Evolutionary conservation across 352 stramenopile genomes (phyloP), one percentile per base, ranked within the genome.

Genomic region (Pythium scleroteichum): DNA sequence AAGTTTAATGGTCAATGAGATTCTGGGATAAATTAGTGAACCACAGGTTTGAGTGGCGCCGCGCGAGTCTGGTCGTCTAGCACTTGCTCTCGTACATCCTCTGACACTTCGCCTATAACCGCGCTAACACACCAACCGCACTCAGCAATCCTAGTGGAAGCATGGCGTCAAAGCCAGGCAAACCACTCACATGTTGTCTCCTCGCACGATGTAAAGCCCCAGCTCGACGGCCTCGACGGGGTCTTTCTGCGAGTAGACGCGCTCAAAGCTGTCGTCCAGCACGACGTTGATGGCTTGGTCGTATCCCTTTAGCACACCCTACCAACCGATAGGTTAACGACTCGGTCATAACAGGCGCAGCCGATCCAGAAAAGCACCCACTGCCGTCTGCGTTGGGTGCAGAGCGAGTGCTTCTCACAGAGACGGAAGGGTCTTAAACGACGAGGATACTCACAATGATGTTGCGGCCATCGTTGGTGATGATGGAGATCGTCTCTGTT

Each of bases 271-370:
- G 70, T 97, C 85, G 70, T 97, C 81, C 53, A 98, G 67, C 42
- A 98, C 81, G 29, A 98, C 66, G 73, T 98, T 98, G 62, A 95
- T 96, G 39, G 82, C 90, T 73, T 97, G 88, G 72, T 98, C 94
- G 71, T 95, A 97, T 23, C 94, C 94, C 63, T 93, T 94, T 14
- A 97, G 72, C 44, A 89, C 79, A 19, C 88, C 88, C 85, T 96
- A 54, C 2, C 22, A 33, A 54, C n/a, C n/a, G n/a, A n/a, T n/a
- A n/a, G n/a, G n/a, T n/a, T n/a, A n/a, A n/a, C n/a, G n/a, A n/a
- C n/a, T n/a, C n/a, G n/a, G n/a, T n/a, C n/a, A n/a, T n/a, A n/a
- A n/a, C n/a, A n/a, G n/a, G n/a, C n/a, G n/a, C n/a, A n/a, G n/a
- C n/a, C n/a, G n/a, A n/a, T 35, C 29, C 29, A 35, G 5, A 10